Conservation (phyloP, 768 basidiomycete species). For the Xanthoconium purpureum region DNA sequence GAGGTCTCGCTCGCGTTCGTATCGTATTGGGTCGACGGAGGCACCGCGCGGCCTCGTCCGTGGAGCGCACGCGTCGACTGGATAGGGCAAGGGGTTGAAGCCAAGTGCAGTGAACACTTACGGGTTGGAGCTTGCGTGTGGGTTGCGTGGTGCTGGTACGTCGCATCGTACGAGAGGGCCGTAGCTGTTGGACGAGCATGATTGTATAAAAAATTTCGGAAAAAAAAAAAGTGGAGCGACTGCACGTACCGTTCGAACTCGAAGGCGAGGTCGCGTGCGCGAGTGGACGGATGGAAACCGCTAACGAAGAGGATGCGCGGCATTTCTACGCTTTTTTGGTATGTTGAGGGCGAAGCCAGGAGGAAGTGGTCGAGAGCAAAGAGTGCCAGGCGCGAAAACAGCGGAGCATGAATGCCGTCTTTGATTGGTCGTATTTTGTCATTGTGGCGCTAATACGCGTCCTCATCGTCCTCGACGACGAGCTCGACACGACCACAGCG, state of each 20-base stretch:
- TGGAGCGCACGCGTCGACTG: constrained; percentile 38
- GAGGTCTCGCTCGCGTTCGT: constrained; percentile 32
- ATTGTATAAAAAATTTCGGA: constrained; percentile 1
- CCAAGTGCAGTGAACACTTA: constrained; percentile 48
- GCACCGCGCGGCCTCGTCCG: constrained; percentile 27
- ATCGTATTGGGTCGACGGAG: constrained; percentile 23
- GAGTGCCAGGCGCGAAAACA: constrained; percentile 14
- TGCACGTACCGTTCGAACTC: constrained; percentile 77
- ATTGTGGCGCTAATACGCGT: constrained; percentile 32
- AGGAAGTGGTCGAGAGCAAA: constrained; percentile 26
- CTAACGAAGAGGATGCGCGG: constrained; percentile 85
- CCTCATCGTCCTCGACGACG: background rate
- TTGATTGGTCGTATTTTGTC: constrained; percentile 35
- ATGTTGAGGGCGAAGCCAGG: background rate
- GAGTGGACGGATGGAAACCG: constrained; percentile 79
- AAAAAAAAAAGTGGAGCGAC: background rate
- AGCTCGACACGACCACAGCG: constrained; percentile 13
- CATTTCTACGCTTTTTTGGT: constrained; percentile 37
- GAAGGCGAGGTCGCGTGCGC: constrained; percentile 78
- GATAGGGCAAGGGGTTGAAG: constrained; percentile 34
- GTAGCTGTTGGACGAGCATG: constrained; percentile 46
- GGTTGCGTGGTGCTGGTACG: constrained; percentile 83
- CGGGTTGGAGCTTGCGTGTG: constrained; percentile 73
- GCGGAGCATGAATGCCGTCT: constrained; percentile 31
- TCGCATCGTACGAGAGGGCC: constrained; percentile 86